Base-by-base conservation (phyloP, 1,284 basidiomycete species). In the Chiua sp. region DNA sequence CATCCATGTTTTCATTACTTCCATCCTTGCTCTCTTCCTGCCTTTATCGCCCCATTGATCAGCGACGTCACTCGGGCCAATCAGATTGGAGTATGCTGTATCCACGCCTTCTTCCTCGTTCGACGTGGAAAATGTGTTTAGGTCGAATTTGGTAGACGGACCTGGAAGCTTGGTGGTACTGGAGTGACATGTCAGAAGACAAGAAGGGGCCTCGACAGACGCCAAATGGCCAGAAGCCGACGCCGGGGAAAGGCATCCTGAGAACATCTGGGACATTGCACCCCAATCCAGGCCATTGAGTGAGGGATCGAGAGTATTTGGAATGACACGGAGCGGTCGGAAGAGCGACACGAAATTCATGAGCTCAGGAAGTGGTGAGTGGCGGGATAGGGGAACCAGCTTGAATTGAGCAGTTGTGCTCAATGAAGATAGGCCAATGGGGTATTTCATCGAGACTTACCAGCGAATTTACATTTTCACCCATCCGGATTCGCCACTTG, bases 351-450 rank as follows among this genome's bases (percentile, higher is more conserved):
- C 92, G 53, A 98, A 90, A 4, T 79, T 76, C 62, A 87, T 87
- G 2, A 98, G 82, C 70, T 98, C 96, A 0, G 92, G 91, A 1
- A 96, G 82, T 0, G 91, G 82, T 0, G 94, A 96, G 69, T 98
- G 96, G 0, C 96, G 86, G 6, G 88, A 87, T 1, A 97, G 79
- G 0, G 95, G 93, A 1, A 93, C 88, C 5, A 93, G 82, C 94
- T 96, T 58, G 15, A 47, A 26, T 44, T 8, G 22, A 26, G 28
- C 8, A 33, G n/a, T n/a, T n/a, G n/a, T n/a, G n/a, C n/a, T n/a
- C n/a, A n/a, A n/a, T n/a, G n/a, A n/a, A n/a, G n/a, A n/a, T n/a
- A n/a, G n/a, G n/a, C n/a, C n/a, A n/a, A n/a, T n/a, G n/a, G n/a
- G n/a, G n/a, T n/a, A n/a, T n/a, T n/a, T n/a, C n/a, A n/a, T n/a